These are phyloP conservation scores for Kazachstania psychrophila DNA, from an alignment of 805 yeast genomes.

Conservation along the genomic window DNA sequence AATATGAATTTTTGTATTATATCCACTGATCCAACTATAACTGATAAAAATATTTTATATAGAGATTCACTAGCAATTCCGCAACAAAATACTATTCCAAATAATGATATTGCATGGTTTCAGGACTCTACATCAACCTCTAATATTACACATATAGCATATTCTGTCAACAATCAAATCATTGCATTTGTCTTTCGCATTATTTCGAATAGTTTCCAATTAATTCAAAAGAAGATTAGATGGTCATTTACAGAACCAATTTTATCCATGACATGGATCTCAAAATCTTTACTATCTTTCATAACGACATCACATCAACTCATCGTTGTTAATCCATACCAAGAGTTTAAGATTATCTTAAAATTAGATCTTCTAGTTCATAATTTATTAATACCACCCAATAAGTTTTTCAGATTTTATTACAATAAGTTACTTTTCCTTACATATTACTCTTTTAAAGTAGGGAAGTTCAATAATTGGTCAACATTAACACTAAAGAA, in stretches of 20 bases:
- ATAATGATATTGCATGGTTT: slow-evolving; percentile 15
- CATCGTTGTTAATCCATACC: slow-evolving; percentile 12
- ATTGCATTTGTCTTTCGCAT: slow-evolving; percentile 6
- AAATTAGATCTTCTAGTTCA: slow-evolving; percentile 20
- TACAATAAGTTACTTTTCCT: slow-evolving; percentile 15
- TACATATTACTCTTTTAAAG: slow-evolving; percentile 21
- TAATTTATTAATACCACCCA: slow-evolving; percentile 22
- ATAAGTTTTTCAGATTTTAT: slow-evolving; percentile 16
- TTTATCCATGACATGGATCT: slow-evolving; percentile 21
- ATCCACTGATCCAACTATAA: slow-evolving; percentile 7
- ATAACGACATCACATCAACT: slow-evolving; percentile 24
- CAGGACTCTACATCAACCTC: slow-evolving; percentile 4
- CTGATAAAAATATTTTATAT: slow-evolving; percentile 8
- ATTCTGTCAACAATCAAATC: slow-evolving; percentile 11
- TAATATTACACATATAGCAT: slow-evolving; percentile 12
- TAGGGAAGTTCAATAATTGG: slow-evolving; percentile 27
- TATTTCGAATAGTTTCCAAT: not conserved
- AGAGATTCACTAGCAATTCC: not conserved
- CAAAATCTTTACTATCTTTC: slow-evolving; percentile 13
- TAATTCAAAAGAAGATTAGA: slow-evolving; percentile 1
- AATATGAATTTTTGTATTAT: slow-evolving; percentile 14
- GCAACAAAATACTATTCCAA: slow-evolving; percentile 1
- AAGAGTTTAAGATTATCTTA: slow-evolving; percentile 8
- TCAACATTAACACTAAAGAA: slow-evolving; percentile 22
- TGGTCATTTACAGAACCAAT: slow-evolving; percentile 11